Percentiles rank a stretch among this genome's conserved stretches.
phyloP scores from a whole-genome alignment of 129 eudicot species.

The Centella asiatica region DNA sequence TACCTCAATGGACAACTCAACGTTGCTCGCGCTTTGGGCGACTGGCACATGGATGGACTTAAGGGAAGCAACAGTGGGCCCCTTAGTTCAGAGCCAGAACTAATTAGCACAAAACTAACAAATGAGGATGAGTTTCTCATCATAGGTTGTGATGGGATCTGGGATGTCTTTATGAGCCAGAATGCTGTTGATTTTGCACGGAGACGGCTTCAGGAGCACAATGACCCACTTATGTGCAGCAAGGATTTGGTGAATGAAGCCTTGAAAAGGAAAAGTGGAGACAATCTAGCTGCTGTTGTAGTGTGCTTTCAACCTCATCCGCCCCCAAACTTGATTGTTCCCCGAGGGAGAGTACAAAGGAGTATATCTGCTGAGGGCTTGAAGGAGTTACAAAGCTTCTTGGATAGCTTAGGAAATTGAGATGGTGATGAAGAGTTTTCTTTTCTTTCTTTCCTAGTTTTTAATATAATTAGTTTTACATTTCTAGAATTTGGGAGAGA shows the following conservation, averaged over 20 bases:
- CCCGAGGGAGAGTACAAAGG: slow-evolving; percentile 76
- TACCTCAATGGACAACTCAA: slow-evolving; percentile 91
- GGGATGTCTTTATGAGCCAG: slow-evolving; percentile 97
- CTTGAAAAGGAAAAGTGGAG: slow-evolving; percentile 79
- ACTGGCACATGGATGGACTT: slow-evolving; percentile 97
- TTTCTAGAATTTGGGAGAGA: slow-evolving; percentile 39
- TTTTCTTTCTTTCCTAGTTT: slow-evolving; percentile 4
- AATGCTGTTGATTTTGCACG: slow-evolving; percentile 95
- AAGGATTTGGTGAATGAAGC: slow-evolving; percentile 83
- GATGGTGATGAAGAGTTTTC: slow-evolving; percentile 21
- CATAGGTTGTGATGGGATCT: slow-evolving; percentile 86
- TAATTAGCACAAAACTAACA: slow-evolving; percentile 57
- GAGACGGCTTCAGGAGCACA: slow-evolving; percentile 80
- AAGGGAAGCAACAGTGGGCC: slow-evolving; percentile 72
- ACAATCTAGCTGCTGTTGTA: slow-evolving; percentile 76
- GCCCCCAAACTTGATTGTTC: slow-evolving; percentile 66
- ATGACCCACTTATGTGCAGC: slow-evolving; percentile 70
- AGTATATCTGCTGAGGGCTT: slow-evolving; percentile 94
- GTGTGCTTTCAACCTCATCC: slow-evolving; percentile 74
- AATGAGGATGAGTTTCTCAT: slow-evolving; percentile 94
- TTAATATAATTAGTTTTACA: slow-evolving; percentile 8
- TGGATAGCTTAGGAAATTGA: slow-evolving; percentile 55
- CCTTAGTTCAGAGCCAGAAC: slow-evolving; percentile 78
- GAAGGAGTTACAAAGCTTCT: slow-evolving; percentile 85
- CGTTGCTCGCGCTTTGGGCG: slow-evolving; percentile 92